phyloP scores from a whole-genome alignment of 169 alveolate species.

The Cryptosporidium viatorum region DNA sequence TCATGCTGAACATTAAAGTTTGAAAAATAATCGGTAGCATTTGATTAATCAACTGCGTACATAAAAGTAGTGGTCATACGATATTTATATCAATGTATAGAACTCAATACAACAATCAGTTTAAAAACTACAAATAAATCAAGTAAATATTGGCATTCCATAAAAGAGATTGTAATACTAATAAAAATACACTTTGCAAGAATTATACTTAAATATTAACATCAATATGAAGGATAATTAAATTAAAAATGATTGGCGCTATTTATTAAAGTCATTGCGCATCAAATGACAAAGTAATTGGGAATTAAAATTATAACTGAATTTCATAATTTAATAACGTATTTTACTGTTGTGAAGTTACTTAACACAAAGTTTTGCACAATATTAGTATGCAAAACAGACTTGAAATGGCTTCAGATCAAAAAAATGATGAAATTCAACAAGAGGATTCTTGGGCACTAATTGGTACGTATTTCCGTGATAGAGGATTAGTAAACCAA shows the following conservation, averaged over 20 bases:
- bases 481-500: constrained; percentile 96
- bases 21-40: background rate
- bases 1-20: background rate
- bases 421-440: constrained; percentile 81
- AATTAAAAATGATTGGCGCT: background rate
- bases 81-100: too few species aligned
- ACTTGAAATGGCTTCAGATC: constrained; percentile 50
- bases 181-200: background rate
- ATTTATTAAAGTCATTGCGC: constrained; percentile 7
- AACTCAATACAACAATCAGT: too few species aligned
- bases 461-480: constrained; percentile 86
- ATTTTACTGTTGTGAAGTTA: background rate
- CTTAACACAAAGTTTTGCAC: background rate
- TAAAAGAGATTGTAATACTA: too few species aligned
- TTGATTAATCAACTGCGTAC: background rate
- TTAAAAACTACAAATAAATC: background rate
- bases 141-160: background rate
- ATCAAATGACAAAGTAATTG: background rate
- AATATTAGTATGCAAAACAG: background rate
- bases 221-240: background rate
- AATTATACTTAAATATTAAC: background rate
- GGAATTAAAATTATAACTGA: background rate
- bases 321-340: background rate
- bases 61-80: background rate
- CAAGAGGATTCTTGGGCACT: constrained; percentile 91